A percentile compares a stretch with the other conserved stretches of the same genome.
These are phyloP conservation scores for Rugonectria rugulosa DNA, from an alignment of 2,329 filamentous ascomycete species.

Conservation along the genomic window DNA sequence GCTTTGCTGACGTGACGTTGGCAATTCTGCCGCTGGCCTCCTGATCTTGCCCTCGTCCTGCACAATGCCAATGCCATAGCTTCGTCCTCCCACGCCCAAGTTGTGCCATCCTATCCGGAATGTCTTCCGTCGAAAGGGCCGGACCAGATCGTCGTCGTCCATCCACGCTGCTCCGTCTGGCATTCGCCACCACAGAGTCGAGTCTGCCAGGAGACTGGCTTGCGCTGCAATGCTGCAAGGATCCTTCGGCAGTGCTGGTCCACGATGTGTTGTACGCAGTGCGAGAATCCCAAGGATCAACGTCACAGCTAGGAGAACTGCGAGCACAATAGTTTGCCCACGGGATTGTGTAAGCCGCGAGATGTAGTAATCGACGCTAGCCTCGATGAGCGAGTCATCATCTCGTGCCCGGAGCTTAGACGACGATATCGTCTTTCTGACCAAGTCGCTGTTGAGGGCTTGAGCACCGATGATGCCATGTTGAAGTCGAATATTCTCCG, in stretches of 20 bases:
- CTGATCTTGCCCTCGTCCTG: constrained; percentile 37
- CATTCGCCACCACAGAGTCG: constrained; percentile 38
- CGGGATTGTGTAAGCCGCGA: constrained; percentile 32
- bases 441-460: constrained; percentile 30
- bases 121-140: constrained; percentile 37
- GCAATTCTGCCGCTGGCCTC: constrained; percentile 5
- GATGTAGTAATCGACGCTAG: constrained; percentile 32
- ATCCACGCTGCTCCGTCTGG: constrained; percentile 40
- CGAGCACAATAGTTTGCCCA: constrained; percentile 34
- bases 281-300: constrained; percentile 32
- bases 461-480: constrained; percentile 40
- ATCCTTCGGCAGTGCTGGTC: constrained; percentile 33
- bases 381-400: constrained; percentile 21
- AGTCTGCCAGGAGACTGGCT: constrained; percentile 41
- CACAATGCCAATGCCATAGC: constrained; percentile 38
- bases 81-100: constrained; percentile 23
- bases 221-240: constrained; percentile 41
- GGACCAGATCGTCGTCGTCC: constrained; percentile 34
- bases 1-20: background rate
- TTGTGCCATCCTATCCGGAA: constrained; percentile 38
- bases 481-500: constrained; percentile 30
- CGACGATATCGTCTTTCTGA: constrained; percentile 18
- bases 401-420: constrained; percentile 23
- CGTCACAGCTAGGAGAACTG: constrained; percentile 29
- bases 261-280: constrained; percentile 34